Conservation (phyloP, 2,329 filamentous ascomycete genomes). For the Paraphoma sp. region DNA sequence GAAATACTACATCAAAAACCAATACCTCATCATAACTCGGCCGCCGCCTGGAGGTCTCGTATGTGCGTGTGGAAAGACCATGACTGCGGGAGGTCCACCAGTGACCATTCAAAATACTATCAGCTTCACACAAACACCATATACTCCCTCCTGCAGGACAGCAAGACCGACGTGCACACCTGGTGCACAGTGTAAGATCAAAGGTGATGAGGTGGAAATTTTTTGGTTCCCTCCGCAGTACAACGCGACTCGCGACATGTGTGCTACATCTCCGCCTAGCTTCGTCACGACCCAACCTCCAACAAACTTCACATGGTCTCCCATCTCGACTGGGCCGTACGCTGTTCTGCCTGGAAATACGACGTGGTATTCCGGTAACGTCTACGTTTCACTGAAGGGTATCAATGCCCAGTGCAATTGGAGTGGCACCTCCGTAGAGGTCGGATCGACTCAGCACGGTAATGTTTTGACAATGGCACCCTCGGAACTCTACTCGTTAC, state of each 20-base stretch:
- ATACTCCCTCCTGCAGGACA: constrained; percentile 22
- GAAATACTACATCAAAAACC: neutral
- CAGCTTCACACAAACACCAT: constrained; percentile 19
- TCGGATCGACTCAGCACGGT: constrained; percentile 15
- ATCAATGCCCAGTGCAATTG: constrained; percentile 18
- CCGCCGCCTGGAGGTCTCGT: constrained; percentile 17
- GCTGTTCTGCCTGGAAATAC: constrained; percentile 18
- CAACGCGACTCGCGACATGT: constrained; percentile 21
- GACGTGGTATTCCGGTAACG: constrained; percentile 24
- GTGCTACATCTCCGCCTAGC: constrained; percentile 13
- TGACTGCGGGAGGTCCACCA: constrained; percentile 17
- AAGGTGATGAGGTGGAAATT: constrained; percentile 17
- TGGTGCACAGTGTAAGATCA: constrained; percentile 14
- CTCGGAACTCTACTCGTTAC: constrained; percentile 19
- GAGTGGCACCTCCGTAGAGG: constrained; percentile 15
- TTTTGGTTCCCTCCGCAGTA: constrained; percentile 23
- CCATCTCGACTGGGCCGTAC: constrained; percentile 23
- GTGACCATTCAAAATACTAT: constrained; percentile 18
- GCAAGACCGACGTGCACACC: constrained; percentile 23
- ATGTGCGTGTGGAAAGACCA: constrained; percentile 12
- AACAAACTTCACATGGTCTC: constrained; percentile 22
- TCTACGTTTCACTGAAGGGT: constrained; percentile 24
- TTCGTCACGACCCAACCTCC: constrained; percentile 14
- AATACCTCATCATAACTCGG: constrained; percentile 16
- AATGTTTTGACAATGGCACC: constrained; percentile 23